Evolutionary conservation across 257 asterid genomes (phyloP), one percentile per base, ranked within the genome.

Genomic region (Ilex asprella): DNA sequence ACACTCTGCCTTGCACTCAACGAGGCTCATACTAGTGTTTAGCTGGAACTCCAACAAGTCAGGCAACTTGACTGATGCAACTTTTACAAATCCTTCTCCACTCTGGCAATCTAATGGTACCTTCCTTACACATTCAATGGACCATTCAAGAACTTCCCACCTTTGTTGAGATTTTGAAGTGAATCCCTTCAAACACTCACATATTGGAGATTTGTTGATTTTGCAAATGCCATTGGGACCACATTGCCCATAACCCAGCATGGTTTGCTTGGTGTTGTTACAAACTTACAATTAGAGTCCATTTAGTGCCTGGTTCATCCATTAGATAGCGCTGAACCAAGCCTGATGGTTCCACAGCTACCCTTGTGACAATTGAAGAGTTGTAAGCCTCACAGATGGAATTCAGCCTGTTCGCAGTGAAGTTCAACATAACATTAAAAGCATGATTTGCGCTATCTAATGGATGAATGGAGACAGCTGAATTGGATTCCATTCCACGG

Each of bases 401-500:
- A 69, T 73, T 70, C 16, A 69, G 58, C 57, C 73, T 73, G 6
- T 61, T 47, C 4, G 46, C 30, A 16, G 58, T 76, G 13, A 57
- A 49, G 12, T 29, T 68, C 5, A 67, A 15, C 31, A 14, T 61
- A 8, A 5, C 55, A 10, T n/a, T 31, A 55, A n/a, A 64, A 7
- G 5, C 56, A 15, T 59, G 51, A 51, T 66, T 55, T 3, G n/a
- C 32, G 52, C 56, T 70, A 16, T 27, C 16, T 46, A n/a, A n/a
- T n/a, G n/a, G n/a, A n/a, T n/a, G n/a, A n/a, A n/a, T n/a, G n/a
- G n/a, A n/a, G n/a, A n/a, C 85, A 82, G 41, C 87, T 75, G 35
- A 63, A 76, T 7, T 77, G 62, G 2, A 76, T 15, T 0, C 91
- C 91, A 44, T 81, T 84, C 86, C 88, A 84, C 0, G 79, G 78